Conservation (phyloP, 1,284 basidiomycete genomes). For the Moesziomyces globuligerus region DNA sequence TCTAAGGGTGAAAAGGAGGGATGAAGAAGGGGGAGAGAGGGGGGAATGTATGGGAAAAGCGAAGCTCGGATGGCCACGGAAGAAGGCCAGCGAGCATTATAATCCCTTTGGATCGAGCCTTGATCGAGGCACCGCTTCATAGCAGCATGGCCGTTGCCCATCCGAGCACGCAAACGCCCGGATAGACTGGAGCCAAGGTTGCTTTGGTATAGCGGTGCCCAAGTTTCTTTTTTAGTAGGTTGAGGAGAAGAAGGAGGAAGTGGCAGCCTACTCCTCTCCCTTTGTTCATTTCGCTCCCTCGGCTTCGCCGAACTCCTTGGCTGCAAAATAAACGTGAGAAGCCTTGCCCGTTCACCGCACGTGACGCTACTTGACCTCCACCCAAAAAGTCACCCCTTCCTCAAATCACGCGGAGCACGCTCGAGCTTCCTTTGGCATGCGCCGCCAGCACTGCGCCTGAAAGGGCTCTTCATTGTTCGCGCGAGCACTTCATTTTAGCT, state of each 20-base stretch:
- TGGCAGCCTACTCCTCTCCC: neutral
- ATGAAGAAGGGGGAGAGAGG: neutral
- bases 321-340: too few species aligned
- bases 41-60: constrained; percentile 44
- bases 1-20: neutral
- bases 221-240: constrained; percentile 52
- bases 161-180: constrained; percentile 46
- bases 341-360: constrained; percentile 17
- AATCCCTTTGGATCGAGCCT: constrained; percentile 36
- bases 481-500: neutral
- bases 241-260: constrained; percentile 34
- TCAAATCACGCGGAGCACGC: neutral
- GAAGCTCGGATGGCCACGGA: constrained; percentile 44
- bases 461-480: neutral
- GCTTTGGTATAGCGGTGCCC: constrained; percentile 50
- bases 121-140: constrained; percentile 47
- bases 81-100: constrained; percentile 49
- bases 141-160: constrained; percentile 36
- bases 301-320: neutral
- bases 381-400: neutral
- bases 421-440: constrained; percentile 1
- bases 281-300: constrained; percentile 1
- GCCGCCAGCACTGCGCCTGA: neutral
- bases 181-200: constrained; percentile 35
- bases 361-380: constrained; percentile 11